Base-by-base conservation (phyloP, 345 rosid species). In the Murraya koenigii region DNA sequence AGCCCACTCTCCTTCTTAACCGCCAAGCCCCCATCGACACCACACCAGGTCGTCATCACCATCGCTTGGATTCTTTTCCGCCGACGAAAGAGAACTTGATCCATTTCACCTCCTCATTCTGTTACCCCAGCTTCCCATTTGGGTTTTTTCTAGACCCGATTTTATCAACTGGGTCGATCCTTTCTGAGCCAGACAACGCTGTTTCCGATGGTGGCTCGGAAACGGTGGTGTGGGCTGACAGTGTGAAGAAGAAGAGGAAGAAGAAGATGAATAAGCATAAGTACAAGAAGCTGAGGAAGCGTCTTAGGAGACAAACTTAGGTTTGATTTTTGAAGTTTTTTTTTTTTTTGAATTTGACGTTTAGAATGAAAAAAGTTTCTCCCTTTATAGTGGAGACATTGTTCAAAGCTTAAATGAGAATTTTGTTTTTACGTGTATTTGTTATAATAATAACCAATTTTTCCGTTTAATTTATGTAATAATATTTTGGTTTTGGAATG, bases 181-280 rank as follows among this genome's bases (percentile, higher is more conserved):
- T 8, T 25, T 78, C 30, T 47, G 85, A 78, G 25, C 36, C 65
- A 28, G 75, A 72, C 20, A 79, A 73, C 47, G 84, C 26, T 0
- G 72, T 3, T 15, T 52, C 68, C 5, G 69, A 80, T 26, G 75
- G 67, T 44, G 83, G 62, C 39, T 71, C 36, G 22, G 68, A 56
- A 56, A 76, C 66, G 65, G 0, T 90, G 73, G 0, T 88, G 74
- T 80, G 91, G 87, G 89, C 93, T 22, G 91, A 90, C 69, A 88
- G 91, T 72, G 90, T 88, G 80, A 90, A 90, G 88, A 90, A 90
- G 87, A 90, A 88, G 84, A 81, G 93, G 85, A 90, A 90, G 89
- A 88, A 79, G 86, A 88, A 90, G 88, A 90, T 90, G 93, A 90
- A 88, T 87, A 88, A 90, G 81, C 93, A 86, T 79, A 88, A 88